Conservation (phyloP, 2,329 filamentous ascomycete genomes). For the Epichloe sylvatica region DNA sequence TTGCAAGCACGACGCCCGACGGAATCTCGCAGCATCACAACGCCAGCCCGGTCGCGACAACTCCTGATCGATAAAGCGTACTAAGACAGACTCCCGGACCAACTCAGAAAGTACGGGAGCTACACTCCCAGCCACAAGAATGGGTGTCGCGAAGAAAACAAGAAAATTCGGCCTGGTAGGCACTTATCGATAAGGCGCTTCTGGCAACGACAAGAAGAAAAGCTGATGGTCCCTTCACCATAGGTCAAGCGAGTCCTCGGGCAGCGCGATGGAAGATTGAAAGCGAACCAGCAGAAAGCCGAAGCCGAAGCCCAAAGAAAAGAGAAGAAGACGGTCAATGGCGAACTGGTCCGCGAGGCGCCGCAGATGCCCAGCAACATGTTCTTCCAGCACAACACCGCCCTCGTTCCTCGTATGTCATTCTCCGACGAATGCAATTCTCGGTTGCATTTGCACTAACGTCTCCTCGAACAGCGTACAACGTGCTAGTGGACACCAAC, state of each 20-base stretch:
- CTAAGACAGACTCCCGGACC: background rate
- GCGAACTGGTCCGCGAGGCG: slow-evolving; percentile 61
- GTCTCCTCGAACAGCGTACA: slow-evolving; percentile 10
- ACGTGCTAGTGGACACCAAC: slow-evolving; percentile 72
- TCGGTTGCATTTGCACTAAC: background rate
- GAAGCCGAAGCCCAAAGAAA: slow-evolving; percentile 44
- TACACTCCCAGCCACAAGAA: slow-evolving; percentile 22
- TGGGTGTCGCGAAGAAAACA: slow-evolving; percentile 83
- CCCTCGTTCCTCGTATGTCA: slow-evolving; percentile 48
- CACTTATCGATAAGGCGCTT: slow-evolving; percentile 17
- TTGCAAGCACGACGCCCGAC: slow-evolving; percentile 1
- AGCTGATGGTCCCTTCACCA: slow-evolving; percentile 1
- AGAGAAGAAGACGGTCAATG: slow-evolving; percentile 39
- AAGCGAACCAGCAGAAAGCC: slow-evolving; percentile 62
- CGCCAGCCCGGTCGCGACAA: background rate
- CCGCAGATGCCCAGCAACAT: slow-evolving; percentile 70
- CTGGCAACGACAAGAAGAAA: background rate
- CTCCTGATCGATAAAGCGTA: background rate
- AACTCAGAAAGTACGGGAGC: background rate
- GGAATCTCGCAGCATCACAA: background rate
- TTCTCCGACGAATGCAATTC: background rate
- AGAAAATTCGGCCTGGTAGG: slow-evolving; percentile 70
- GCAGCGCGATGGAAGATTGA: slow-evolving; percentile 64
- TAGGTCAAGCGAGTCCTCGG: slow-evolving; percentile 72
- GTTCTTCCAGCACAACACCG: slow-evolving; percentile 82